These are phyloP conservation scores for Boletus rubescentipes DNA, from an alignment of 768 basidiomycete species.

Conservation along the genomic window DNA sequence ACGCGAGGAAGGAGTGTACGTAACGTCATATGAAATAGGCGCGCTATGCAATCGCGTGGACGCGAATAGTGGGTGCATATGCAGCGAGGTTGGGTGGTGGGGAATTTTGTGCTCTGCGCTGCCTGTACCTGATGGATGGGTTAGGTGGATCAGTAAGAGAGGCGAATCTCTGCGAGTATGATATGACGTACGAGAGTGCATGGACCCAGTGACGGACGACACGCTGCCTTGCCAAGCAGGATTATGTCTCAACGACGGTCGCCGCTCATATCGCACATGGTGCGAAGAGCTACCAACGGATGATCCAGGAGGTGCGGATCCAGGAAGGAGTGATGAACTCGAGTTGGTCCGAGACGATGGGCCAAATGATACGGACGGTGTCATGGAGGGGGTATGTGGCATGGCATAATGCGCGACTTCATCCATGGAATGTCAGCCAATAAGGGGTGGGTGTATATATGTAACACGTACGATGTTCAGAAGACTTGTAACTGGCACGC, in stretches of 20 bases:
- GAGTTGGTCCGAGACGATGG: constrained; percentile 53
- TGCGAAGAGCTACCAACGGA: constrained; percentile 42
- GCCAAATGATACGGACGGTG: constrained; percentile 35
- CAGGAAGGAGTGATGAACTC: constrained; percentile 46
- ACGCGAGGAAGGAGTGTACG: constrained; percentile 54
- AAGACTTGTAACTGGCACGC: constrained; percentile 43
- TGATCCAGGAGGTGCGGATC: constrained; percentile 38
- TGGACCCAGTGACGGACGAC: constrained; percentile 39
- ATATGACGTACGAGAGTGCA: constrained; percentile 40
- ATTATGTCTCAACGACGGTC: constrained; percentile 48
- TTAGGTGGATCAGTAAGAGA: constrained; percentile 6
- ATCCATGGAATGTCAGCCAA: not conserved
- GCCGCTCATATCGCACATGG: constrained; percentile 38
- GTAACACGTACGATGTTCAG: constrained; percentile 45
- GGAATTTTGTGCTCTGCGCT: constrained; percentile 24
- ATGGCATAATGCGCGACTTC: constrained; percentile 33
- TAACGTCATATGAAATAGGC: constrained; percentile 62
- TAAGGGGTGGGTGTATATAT: not conserved
- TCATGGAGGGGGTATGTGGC: constrained; percentile 29
- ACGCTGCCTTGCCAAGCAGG: constrained; percentile 46
- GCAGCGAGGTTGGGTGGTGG: constrained; percentile 36
- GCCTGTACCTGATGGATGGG: constrained; percentile 14
- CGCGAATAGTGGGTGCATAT: constrained; percentile 67
- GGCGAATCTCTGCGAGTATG: constrained; percentile 1
- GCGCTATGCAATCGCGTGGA: constrained; percentile 54